These are phyloP conservation scores for Primulina eburnea DNA, from an alignment of 257 asterid genomes.

Conservation along the genomic window DNA sequence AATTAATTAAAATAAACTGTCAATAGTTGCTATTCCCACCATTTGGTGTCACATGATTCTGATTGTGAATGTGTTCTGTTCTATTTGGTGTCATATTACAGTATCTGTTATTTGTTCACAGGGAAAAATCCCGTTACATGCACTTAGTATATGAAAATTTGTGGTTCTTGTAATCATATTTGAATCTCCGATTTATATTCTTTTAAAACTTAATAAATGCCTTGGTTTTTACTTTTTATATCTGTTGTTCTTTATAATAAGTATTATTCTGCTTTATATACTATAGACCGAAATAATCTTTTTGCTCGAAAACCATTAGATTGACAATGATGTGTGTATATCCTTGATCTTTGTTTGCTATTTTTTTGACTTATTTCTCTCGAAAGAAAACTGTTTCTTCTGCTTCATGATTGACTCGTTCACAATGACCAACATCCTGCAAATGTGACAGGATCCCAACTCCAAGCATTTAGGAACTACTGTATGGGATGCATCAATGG, in stretches of 20 bases:
- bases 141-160: not conserved
- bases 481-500: slow-evolving; percentile 99
- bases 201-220: not conserved
- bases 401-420: slow-evolving; percentile 20
- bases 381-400: not conserved
- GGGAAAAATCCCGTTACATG: not conserved
- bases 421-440: slow-evolving; percentile 20
- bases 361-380: not conserved
- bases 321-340: not conserved
- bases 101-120: slow-evolving; percentile 1
- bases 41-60: not conserved
- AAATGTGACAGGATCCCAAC: slow-evolving; percentile 78
- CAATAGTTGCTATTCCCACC: slow-evolving; percentile 5
- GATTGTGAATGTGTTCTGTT: not conserved
- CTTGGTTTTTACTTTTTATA: not conserved
- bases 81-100: not conserved
- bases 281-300: not conserved
- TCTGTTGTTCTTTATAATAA: not conserved
- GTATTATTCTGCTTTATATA: slow-evolving; percentile 8
- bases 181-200: slow-evolving; percentile 4
- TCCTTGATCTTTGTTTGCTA: not conserved
- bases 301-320: not conserved
- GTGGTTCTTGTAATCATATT: slow-evolving; percentile 10
- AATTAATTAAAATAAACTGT: not conserved
- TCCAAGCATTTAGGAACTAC: slow-evolving; percentile 97